Evolutionary conservation across 352 stramenopile species (phyloP).

Genomic region (Globisporangium spiculum): DNA sequence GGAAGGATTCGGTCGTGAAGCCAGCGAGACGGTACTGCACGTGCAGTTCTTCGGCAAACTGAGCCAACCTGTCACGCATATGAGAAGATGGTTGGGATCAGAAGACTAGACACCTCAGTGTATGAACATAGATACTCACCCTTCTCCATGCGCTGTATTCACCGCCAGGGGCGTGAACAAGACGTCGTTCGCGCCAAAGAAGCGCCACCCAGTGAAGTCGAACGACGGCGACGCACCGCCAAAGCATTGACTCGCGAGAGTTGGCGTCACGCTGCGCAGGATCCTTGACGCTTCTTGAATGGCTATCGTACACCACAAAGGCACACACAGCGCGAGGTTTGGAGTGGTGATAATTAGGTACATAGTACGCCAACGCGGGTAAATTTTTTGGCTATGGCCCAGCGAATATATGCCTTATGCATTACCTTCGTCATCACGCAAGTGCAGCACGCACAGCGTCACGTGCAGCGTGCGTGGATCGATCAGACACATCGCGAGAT

Average conservation of each 20-base stretch:
- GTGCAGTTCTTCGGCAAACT: slow-evolving; percentile 29
- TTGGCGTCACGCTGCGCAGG: slow-evolving; percentile 15
- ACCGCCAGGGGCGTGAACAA: slow-evolving; percentile 30
- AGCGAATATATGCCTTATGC: background rate
- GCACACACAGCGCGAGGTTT: background rate
- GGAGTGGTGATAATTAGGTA: no score
- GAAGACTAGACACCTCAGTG: background rate
- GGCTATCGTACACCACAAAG: slow-evolving; percentile 5
- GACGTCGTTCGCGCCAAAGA: slow-evolving; percentile 41
- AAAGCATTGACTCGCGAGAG: slow-evolving; percentile 17
- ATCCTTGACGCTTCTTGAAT: slow-evolving; percentile 26
- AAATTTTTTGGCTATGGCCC: no score
- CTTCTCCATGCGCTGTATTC: slow-evolving; percentile 11
- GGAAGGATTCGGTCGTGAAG: slow-evolving; percentile 30
- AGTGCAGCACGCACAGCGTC: slow-evolving; percentile 40
- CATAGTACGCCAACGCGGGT: no score
- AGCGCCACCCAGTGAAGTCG: slow-evolving; percentile 28
- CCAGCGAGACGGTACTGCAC: slow-evolving; percentile 20
- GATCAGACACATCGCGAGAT: slow-evolving; percentile 29
- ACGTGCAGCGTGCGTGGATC: slow-evolving; percentile 43
- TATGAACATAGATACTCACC: slow-evolving; percentile 13
- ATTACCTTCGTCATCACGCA: slow-evolving; percentile 27
- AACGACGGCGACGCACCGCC: slow-evolving; percentile 16
- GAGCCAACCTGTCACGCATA: slow-evolving; percentile 20
- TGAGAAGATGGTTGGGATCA: background rate